phyloP scores from a whole-genome alignment of 148 eudicot genomes.

The Rhododendron mucronatum region DNA sequence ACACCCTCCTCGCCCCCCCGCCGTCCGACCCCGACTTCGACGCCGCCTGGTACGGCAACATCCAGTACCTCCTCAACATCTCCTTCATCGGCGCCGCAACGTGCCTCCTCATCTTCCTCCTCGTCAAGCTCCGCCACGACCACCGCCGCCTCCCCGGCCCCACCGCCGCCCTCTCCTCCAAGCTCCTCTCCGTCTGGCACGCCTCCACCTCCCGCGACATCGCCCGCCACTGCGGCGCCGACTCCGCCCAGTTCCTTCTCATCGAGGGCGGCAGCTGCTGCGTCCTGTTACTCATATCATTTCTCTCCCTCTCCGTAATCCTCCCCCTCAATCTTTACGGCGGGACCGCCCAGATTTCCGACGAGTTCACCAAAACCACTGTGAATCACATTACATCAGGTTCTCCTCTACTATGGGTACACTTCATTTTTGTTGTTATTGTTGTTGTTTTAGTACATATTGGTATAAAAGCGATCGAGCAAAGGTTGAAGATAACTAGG shows the following conservation, averaged over 20 bases:
- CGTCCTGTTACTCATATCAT: constrained; percentile 41
- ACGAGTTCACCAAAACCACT: constrained; percentile 75
- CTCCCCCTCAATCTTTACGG: constrained; percentile 73
- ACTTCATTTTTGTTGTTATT: constrained; percentile 46
- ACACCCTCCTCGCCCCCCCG: constrained; percentile 27
- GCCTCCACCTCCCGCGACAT: constrained; percentile 79
- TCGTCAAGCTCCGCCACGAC: constrained; percentile 86
- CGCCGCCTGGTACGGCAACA: constrained; percentile 81
- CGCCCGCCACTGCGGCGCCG: constrained; percentile 88
- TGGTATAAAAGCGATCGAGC: constrained; percentile 56
- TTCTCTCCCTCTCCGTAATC: constrained; percentile 32
- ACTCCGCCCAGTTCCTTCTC: constrained; percentile 84
- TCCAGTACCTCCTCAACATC: constrained; percentile 85
- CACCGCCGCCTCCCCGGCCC: constrained; percentile 87
- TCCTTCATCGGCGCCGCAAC: constrained; percentile 73
- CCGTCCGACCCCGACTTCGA: constrained; percentile 31
- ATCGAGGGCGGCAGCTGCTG: constrained; percentile 84
- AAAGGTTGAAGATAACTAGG: constrained; percentile 59
- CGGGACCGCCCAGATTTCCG: constrained; percentile 53
- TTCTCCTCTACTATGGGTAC: constrained; percentile 61
- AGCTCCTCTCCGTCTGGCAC: constrained; percentile 96
- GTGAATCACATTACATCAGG: constrained; percentile 62
- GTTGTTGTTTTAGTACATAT: constrained; percentile 59
- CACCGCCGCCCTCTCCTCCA: constrained; percentile 58
- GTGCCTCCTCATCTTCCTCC: constrained; percentile 62